These are phyloP conservation scores for Arthrobotrys sinensis DNA, from an alignment of 2,329 filamentous ascomycete genomes.

Conservation along the genomic window DNA sequence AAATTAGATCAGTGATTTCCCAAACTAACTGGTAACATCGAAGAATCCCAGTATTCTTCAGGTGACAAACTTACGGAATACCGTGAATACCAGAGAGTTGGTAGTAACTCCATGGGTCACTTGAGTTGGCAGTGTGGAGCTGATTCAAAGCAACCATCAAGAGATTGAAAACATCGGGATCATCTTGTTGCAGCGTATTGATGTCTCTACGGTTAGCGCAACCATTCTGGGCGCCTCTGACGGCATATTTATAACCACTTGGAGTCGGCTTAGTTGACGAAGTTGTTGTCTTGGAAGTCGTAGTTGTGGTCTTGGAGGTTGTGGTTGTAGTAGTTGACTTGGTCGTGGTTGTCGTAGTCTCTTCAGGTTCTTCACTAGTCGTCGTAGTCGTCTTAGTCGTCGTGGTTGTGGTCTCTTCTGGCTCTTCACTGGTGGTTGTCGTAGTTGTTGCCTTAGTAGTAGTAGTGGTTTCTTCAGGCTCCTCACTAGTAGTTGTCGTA, in stretches of 20 bases:
- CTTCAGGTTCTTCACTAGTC: neutral
- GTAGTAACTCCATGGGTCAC: slow-evolving; percentile 40
- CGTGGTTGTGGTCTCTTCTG: neutral
- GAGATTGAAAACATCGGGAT: slow-evolving; percentile 46
- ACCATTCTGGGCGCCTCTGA: slow-evolving; percentile 21
- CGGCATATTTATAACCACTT: slow-evolving; percentile 12
- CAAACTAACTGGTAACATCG: too few relatives aligned
- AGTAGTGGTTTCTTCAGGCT: slow-evolving; percentile 1
- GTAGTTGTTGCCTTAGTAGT: slow-evolving; percentile 10
- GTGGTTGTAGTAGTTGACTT: neutral
- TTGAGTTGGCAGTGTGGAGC: slow-evolving; percentile 1
- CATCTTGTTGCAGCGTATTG: slow-evolving; percentile 15
- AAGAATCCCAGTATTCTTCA: too few relatives aligned
- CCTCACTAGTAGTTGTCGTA: neutral
- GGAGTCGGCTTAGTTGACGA: slow-evolving; percentile 9
- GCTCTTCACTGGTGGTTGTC: neutral
- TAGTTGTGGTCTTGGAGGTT: slow-evolving; percentile 22
- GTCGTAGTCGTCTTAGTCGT: neutral
- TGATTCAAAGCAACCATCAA: slow-evolving; percentile 23
- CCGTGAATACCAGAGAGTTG: slow-evolving; percentile 52
- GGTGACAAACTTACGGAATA: slow-evolving; percentile 29
- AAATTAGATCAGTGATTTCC: neutral
- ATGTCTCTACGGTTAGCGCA: slow-evolving; percentile 39
- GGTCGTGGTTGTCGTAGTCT: neutral
- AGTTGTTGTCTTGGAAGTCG: slow-evolving; percentile 15